A percentile compares a stretch with the other conserved stretches of the same genome.
Evolutionary conservation across 139 green algal species (phyloP).

Genomic region (Chlamydomonas incerta): DNA sequence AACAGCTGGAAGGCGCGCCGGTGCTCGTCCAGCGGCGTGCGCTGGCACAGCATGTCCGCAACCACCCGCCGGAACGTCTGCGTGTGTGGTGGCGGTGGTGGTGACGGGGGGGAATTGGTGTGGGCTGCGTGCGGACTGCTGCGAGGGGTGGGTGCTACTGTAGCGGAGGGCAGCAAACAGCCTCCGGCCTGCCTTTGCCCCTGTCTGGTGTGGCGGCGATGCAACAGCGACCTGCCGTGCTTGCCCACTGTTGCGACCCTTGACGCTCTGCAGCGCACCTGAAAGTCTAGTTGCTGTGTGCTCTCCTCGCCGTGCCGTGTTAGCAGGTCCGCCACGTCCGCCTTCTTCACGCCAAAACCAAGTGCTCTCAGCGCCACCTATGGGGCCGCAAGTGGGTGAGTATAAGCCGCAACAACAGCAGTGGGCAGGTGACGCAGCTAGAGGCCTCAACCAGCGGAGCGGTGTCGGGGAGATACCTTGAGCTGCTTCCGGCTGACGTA

Average conservation of each 20-base stretch:
- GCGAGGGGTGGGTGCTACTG: too few species aligned
- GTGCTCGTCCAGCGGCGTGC: constrained; percentile 49
- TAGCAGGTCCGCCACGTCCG: constrained; percentile 57
- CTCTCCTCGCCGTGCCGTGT: constrained; percentile 50
- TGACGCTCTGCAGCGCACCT: too few species aligned
- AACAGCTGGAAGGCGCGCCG: constrained; percentile 67
- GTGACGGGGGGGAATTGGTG: too few species aligned
- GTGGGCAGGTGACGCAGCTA: too few species aligned
- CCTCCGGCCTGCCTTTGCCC: too few species aligned
- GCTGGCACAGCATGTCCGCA: constrained; percentile 30
- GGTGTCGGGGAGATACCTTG: constrained; percentile 41
- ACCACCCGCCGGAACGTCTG: constrained; percentile 31
- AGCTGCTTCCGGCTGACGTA: constrained; percentile 54
- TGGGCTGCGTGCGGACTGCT: too few species aligned
- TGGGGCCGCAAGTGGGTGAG: not conserved
- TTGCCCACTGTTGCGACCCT: too few species aligned
- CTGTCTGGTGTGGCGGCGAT: too few species aligned
- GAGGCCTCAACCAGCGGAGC: not conserved
- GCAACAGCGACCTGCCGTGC: too few species aligned
- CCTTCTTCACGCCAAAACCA: constrained; percentile 65
- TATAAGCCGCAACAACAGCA: too few species aligned
- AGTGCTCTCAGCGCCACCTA: constrained; percentile 62
- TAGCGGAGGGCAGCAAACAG: too few species aligned
- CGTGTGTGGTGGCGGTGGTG: not conserved
- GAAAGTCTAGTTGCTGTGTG: constrained; percentile 43